These are phyloP conservation scores for Alternaria brassicicola DNA, from an alignment of 2,329 filamentous ascomycete genomes.

Conservation along the genomic window DNA sequence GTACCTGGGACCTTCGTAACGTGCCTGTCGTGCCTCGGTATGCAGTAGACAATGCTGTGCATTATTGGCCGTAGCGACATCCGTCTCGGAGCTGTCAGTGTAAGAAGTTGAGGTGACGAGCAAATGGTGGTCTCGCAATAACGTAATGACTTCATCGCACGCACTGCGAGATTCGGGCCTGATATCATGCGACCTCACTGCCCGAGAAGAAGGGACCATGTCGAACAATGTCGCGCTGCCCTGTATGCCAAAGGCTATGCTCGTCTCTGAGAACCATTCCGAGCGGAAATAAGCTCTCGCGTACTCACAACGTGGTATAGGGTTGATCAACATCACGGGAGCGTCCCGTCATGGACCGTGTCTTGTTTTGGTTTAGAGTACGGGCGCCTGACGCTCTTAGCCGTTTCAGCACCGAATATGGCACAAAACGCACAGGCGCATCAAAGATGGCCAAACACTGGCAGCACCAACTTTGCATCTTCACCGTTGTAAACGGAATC, in stretches of 20 bases:
- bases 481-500: background rate
- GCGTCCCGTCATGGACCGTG: slow-evolving; percentile 4
- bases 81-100: slow-evolving; percentile 6
- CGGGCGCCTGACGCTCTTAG: background rate
- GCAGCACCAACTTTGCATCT: background rate
- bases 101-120: slow-evolving; percentile 6
- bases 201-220: background rate
- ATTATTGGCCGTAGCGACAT: slow-evolving; percentile 3
- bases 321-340: slow-evolving; percentile 10
- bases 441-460: slow-evolving; percentile 4
- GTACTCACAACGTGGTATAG: background rate
- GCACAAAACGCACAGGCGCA: slow-evolving; percentile 8
- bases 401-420: slow-evolving; percentile 10
- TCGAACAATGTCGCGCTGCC: background rate
- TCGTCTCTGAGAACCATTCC: background rate
- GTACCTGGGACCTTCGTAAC: background rate
- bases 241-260: background rate
- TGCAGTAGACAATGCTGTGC: background rate
- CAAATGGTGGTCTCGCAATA: slow-evolving; percentile 1
- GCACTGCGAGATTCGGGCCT: background rate
- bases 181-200: background rate
- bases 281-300: slow-evolving; percentile 8
- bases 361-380: slow-evolving; percentile 2
- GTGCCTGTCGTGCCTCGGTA: slow-evolving; percentile 5
- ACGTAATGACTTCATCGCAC: background rate